Evolutionary conservation across 495 filamentous ascomycete species (phyloP).

Genomic region (Thermothielavioides terrestris): DNA sequence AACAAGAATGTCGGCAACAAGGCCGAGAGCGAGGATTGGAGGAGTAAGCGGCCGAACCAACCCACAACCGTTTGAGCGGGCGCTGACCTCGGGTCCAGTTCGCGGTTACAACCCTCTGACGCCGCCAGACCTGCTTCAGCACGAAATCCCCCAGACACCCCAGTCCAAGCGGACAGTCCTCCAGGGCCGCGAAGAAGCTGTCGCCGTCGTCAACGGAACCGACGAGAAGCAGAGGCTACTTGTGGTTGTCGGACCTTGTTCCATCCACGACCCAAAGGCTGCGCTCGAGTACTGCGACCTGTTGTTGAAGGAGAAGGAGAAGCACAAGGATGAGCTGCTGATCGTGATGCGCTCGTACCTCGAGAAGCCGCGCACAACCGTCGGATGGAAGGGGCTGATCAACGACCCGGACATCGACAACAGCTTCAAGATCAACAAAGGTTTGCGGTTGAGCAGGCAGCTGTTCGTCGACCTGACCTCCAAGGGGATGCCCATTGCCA

Average conservation of each 20-base stretch:
- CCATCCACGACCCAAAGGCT: slow-evolving; percentile 88
- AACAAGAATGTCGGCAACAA: slow-evolving; percentile 85
- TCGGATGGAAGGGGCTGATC: slow-evolving; percentile 98
- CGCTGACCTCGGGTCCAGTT: slow-evolving; percentile 44
- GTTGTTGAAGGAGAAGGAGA: slow-evolving; percentile 73
- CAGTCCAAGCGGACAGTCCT: slow-evolving; percentile 74
- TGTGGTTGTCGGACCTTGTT: slow-evolving; percentile 93
- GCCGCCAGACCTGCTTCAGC: slow-evolving; percentile 87
- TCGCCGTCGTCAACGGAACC: slow-evolving; percentile 66
- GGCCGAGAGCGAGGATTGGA: slow-evolving; percentile 75
- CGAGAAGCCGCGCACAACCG: slow-evolving; percentile 96
- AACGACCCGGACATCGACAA: slow-evolving; percentile 99
- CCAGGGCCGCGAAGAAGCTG: slow-evolving; percentile 70
- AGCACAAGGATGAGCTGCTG: slow-evolving; percentile 79
- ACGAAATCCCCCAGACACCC: slow-evolving; percentile 77
- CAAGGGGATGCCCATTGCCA: slow-evolving; percentile 95
- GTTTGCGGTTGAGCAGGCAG: slow-evolving; percentile 75
- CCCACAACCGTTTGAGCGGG: not conserved
- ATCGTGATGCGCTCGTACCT: slow-evolving; percentile 98
- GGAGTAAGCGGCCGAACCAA: slow-evolving; percentile 50
- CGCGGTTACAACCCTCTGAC: slow-evolving; percentile 89
- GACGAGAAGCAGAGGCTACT: slow-evolving; percentile 71
- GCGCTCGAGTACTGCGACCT: slow-evolving; percentile 91
- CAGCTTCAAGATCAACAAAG: slow-evolving; percentile 98
- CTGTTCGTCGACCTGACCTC: slow-evolving; percentile 91